phyloP scores from a whole-genome alignment of 495 filamentous ascomycete genomes.

The Aspergillus leporis region DNA sequence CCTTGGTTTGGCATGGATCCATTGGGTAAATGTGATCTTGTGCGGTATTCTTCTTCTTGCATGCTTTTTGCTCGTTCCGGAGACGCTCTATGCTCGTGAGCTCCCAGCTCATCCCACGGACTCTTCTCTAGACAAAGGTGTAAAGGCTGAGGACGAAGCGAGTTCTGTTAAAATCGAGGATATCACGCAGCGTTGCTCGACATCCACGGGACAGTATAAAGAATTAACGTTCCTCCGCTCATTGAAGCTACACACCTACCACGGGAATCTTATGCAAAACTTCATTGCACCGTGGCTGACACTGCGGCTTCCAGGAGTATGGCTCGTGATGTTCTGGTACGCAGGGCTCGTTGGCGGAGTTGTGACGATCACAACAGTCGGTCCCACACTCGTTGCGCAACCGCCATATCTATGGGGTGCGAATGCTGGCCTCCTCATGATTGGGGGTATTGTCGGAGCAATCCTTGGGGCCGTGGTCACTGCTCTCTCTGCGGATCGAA shows the following conservation, averaged over 20 bases:
- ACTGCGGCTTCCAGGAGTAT: slow-evolving; percentile 16
- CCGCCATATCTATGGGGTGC: slow-evolving; percentile 15
- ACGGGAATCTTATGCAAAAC: slow-evolving; percentile 11
- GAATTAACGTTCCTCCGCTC: slow-evolving; percentile 14
- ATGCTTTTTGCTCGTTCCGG: slow-evolving; percentile 14
- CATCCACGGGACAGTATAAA: neutral
- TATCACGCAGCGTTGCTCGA: neutral
- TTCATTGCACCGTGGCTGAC: slow-evolving; percentile 17
- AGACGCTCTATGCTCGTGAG: slow-evolving; percentile 16
- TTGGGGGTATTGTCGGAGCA: slow-evolving; percentile 15
- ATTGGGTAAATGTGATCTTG: slow-evolving; percentile 23
- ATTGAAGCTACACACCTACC: slow-evolving; percentile 9
- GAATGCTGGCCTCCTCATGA: slow-evolving; percentile 13
- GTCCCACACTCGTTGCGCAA: slow-evolving; percentile 8
- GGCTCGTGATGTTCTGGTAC: slow-evolving; percentile 20
- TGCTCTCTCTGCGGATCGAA: slow-evolving; percentile 12
- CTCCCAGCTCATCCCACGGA: neutral
- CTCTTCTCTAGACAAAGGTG: neutral
- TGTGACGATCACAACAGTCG: slow-evolving; percentile 13
- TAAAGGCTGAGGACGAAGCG: slow-evolving; percentile 1
- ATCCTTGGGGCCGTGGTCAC: slow-evolving; percentile 12
- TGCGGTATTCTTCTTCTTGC: slow-evolving; percentile 14
- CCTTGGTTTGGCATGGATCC: slow-evolving; percentile 16
- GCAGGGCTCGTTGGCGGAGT: slow-evolving; percentile 16
- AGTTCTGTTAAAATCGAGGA: slow-evolving; percentile 11